phyloP scores from a whole-genome alignment of 1,139 yeast species.

The Diutina mesorugosa region DNA sequence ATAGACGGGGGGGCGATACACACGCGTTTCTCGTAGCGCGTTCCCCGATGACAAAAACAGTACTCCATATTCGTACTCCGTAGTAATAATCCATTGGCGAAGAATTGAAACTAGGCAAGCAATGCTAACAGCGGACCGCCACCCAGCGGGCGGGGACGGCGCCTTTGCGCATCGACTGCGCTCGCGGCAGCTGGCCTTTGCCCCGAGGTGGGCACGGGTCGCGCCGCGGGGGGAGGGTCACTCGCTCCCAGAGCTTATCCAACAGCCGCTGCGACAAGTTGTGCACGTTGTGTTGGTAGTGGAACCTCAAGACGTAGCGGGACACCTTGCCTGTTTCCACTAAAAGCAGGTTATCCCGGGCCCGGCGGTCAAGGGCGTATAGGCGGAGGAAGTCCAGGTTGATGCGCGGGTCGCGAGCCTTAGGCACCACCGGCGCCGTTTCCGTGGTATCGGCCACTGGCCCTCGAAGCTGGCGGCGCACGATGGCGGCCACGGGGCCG shows the following conservation, averaged over 20 bases:
- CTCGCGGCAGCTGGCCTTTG: not conserved
- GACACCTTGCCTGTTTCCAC: not conserved
- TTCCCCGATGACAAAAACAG: not conserved
- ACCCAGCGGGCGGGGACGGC: not conserved
- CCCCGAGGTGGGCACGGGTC: conserved; percentile 1
- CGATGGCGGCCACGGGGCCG: not conserved
- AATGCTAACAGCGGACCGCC: not conserved
- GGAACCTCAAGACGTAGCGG: not conserved
- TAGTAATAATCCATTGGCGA: not conserved
- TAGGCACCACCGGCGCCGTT: not conserved
- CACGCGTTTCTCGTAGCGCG: not conserved
- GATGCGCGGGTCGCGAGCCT: not conserved
- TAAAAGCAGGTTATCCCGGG: not conserved
- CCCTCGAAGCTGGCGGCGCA: not conserved
- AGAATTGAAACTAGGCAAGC: not conserved
- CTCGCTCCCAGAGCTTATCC: conserved; percentile 1
- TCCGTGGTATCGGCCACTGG: not conserved
- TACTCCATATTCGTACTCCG: not conserved
- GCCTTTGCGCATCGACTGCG: not conserved
- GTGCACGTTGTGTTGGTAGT: not conserved
- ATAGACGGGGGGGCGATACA: not conserved
- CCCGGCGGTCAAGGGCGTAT: conserved; percentile 2
- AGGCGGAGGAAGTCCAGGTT: not conserved
- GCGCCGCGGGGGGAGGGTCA: not conserved
- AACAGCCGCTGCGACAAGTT: not conserved